Evolutionary conservation across 2,329 filamentous ascomycete species (phyloP), one percentile per base, ranked within the genome.

Genomic region (Orbilia javanica): DNA sequence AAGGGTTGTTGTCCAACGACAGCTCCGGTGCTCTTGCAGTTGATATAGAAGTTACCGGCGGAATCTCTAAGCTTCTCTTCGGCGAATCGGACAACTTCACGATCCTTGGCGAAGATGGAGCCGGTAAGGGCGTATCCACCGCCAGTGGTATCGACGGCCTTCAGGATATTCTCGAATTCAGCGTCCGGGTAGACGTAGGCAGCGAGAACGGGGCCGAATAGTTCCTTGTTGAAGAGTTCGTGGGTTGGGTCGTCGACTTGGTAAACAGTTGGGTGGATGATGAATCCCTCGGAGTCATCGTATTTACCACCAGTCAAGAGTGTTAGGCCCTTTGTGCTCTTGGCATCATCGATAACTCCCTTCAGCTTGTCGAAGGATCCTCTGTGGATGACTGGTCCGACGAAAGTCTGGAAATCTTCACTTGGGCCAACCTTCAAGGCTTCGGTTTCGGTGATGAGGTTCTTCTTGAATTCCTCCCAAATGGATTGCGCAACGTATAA

Each of bases 31-130:
- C 89, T 91, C 88, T 94, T 94, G 86, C 90, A 92, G 86, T 94
- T 95, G 85, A 95, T 87, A 85, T 95, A 95, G 84, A 94, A 94
- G 86, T 95, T 95, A 48, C 92, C 92, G 0, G 92, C 92, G 0
- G 90, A 86, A 83, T 94, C 90, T 80, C 91, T 87, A 66, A 95
- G 86, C 78, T 87, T 88, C 81, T 93, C 89, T 84, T 94, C 92
- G 0, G 92, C 92, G 70, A 87, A 87, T 25, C 90, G 88, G 75
- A 94, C 85, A 13, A 88, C 90, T 55, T 87, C 84, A 46, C 92
- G 86, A 84, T 94, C 91, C 70, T 87, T 85, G 8, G 92, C 91
- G 83, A 95, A 95, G 68, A 95, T 86, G 74, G 91, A 88, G 10
- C 92, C 92, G 0, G 92, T 95, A 67, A 95, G 86, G 1, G 89